These are phyloP conservation scores for Monosporozyma yasuniensis DNA, from an alignment of 805 yeast species.

Conservation along the genomic window DNA sequence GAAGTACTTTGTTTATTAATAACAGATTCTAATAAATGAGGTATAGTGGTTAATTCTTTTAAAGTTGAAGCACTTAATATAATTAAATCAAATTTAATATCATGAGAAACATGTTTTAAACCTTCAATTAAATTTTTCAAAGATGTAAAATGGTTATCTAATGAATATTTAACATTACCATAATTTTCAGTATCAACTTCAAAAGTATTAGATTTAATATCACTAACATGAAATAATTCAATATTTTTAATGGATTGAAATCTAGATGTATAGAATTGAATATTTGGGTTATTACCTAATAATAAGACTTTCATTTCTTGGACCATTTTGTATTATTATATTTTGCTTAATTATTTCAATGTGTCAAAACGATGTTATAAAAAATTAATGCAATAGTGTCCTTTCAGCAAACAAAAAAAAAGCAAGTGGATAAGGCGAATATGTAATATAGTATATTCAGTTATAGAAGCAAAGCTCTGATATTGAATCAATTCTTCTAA, in stretches of 20 bases:
- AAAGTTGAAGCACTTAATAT: constrained; percentile 39
- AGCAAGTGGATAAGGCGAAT: neutral
- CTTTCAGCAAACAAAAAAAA: neutral
- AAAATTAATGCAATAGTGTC: neutral
- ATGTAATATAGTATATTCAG: no score
- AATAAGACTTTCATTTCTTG: constrained; percentile 12
- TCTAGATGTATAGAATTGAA: constrained; percentile 19
- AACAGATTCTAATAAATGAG: constrained; percentile 29
- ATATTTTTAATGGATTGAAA: constrained; percentile 14
- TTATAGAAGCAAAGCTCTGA: no score
- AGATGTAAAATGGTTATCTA: constrained; percentile 22
- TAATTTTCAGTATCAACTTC: constrained; percentile 12
- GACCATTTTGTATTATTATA: constrained; percentile 1
- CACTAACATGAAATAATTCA: constrained; percentile 16
- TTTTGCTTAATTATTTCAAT: neutral
- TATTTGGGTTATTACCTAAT: constrained; percentile 20
- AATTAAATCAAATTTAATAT: constrained; percentile 33
- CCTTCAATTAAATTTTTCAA: constrained; percentile 10
- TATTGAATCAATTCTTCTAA: no score
- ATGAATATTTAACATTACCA: constrained; percentile 11
- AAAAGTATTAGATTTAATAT: constrained; percentile 14
- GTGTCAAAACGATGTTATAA: neutral
- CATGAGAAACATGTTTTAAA: neutral
- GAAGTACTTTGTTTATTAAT: constrained; percentile 35
- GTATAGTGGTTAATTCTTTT: constrained; percentile 38